phyloP scores from a whole-genome alignment of 768 basidiomycete genomes.

The Boletus subcaerulescens region DNA sequence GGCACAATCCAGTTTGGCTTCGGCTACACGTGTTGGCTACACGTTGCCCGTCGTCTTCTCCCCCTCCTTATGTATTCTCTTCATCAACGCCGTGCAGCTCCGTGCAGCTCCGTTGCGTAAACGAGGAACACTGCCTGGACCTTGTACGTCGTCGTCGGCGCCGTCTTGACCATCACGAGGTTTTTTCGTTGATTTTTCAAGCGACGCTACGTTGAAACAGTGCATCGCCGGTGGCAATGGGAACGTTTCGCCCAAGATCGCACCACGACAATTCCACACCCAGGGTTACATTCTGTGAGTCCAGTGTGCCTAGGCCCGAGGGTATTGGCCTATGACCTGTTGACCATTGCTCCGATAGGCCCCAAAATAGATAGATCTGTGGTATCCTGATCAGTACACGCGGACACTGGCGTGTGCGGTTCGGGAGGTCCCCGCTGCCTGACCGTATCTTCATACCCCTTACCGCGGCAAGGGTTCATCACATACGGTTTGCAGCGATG shows the following conservation, averaged over 20 bases:
- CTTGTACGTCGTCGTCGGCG: constrained; percentile 1
- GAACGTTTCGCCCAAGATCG: neutral
- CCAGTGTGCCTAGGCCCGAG: constrained; percentile 18
- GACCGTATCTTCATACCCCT: constrained; percentile 14
- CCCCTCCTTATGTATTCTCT: constrained; percentile 18
- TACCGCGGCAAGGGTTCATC: neutral
- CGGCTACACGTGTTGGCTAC: constrained; percentile 37
- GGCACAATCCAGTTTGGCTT: constrained; percentile 14
- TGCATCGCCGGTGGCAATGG: neutral
- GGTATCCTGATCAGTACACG: constrained; percentile 18
- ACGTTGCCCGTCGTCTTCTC: constrained; percentile 25
- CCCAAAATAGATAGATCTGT: constrained; percentile 1
- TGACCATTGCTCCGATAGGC: constrained; percentile 8
- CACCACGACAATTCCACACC: neutral
- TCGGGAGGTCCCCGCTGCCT: neutral
- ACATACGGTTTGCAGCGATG: neutral
- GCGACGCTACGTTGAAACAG: constrained; percentile 1
- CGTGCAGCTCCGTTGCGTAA: constrained; percentile 29
- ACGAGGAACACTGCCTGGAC: constrained; percentile 12
- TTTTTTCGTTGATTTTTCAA: neutral
- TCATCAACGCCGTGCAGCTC: constrained; percentile 12
- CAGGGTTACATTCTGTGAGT: constrained; percentile 2
- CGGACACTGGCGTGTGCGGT: constrained; percentile 16
- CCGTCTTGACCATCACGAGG: constrained; percentile 5
- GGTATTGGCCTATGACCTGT: constrained; percentile 3